Evolutionary conservation across 1,284 basidiomycete species (phyloP).

Genomic region (Ganoderma lingzhi): DNA sequence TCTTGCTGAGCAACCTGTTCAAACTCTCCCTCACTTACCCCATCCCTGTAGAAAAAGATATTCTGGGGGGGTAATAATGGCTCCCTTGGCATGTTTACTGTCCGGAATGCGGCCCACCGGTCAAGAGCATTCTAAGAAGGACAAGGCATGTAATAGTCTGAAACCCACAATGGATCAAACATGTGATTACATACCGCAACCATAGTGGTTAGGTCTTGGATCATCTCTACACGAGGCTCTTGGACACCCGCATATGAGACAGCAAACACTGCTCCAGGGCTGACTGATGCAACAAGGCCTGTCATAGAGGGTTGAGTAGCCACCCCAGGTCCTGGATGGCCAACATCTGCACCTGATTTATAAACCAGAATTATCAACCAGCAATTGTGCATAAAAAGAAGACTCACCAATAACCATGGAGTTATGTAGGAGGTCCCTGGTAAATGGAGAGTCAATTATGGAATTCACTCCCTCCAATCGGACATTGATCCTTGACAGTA

Average conservation of each 20-base stretch:
- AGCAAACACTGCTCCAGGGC: constrained; percentile 40
- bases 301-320: constrained; percentile 56
- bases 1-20: constrained; percentile 52
- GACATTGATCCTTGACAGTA: constrained; percentile 51
- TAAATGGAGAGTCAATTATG: constrained; percentile 2
- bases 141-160: neutral
- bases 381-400: neutral
- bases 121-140: constrained; percentile 39
- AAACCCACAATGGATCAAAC: neutral
- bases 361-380: neutral
- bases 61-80: constrained; percentile 33
- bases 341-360: constrained; percentile 56
- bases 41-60: constrained; percentile 68
- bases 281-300: constrained; percentile 59
- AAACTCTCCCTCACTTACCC: constrained; percentile 72
- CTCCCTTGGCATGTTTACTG: neutral
- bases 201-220: constrained; percentile 53
- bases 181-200: constrained; percentile 38
- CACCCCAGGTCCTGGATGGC: constrained; percentile 56
- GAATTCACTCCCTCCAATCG: constrained; percentile 54
- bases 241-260: constrained; percentile 53
- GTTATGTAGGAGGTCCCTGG: constrained; percentile 30
- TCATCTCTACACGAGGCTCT: constrained; percentile 57
- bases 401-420: constrained; percentile 56
- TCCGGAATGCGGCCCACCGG: constrained; percentile 18